These are phyloP conservation scores for Lasiosphaeria miniovina DNA, from an alignment of 495 filamentous ascomycete genomes.

Conservation along the genomic window DNA sequence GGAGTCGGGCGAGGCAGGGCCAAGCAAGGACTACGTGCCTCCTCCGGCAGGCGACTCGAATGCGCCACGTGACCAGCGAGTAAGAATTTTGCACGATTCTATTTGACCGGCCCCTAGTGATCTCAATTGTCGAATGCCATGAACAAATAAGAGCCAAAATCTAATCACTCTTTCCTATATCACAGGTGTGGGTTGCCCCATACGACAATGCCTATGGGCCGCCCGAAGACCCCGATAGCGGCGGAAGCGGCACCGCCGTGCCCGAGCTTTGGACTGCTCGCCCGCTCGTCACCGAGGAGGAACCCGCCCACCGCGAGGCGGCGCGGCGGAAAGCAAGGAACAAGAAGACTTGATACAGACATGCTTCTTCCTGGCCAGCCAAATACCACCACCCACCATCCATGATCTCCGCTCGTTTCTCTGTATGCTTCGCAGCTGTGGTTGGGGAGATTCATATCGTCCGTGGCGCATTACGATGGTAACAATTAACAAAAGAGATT, in stretches of 20 bases:
- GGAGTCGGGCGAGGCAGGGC: conserved; percentile 4
- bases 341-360: too few species aligned
- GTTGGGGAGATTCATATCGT: too few species aligned
- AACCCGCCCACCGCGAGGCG: neutral
- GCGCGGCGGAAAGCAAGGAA: neutral
- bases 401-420: too few species aligned
- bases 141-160: neutral
- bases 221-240: conserved; percentile 5
- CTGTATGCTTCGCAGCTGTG: too few species aligned
- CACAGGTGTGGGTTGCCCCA: conserved; percentile 14
- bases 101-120: neutral
- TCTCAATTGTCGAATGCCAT: neutral
- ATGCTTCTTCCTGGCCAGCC: too few species aligned
- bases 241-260: conserved; percentile 16
- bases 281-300: conserved; percentile 1
- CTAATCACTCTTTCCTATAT: neutral
- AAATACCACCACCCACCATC: too few species aligned
- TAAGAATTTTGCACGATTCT: conserved; percentile 4
- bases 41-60: conserved; percentile 5
- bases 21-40: conserved; percentile 14
- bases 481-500: too few species aligned
- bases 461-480: too few species aligned
- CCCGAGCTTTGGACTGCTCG: conserved; percentile 17
- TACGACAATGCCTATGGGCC: conserved; percentile 15
- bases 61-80: conserved; percentile 13